Evolutionary conservation across 768 basidiomycete species (phyloP), one percentile per base, ranked within the genome.

Genomic region (Russula virescens): DNA sequence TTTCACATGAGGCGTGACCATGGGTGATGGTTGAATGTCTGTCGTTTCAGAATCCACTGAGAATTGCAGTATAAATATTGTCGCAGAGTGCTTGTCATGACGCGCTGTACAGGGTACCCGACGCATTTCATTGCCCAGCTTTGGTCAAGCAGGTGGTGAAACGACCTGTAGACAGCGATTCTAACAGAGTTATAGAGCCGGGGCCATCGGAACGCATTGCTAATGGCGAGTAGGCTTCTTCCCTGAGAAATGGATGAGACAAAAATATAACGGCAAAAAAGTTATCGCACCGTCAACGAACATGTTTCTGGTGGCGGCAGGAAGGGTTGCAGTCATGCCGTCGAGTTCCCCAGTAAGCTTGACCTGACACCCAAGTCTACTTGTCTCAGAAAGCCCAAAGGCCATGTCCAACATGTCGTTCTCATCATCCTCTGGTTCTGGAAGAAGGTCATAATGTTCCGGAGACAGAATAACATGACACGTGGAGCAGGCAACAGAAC

Each of bases 341-440:
- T 97, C 89, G 68, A 98, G 73, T 53, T 90, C 90, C 60, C 78
- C 84, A 11, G 88, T 91, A 31, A 99, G 73, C 56, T 86, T 74
- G 72, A 90, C 87, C 71, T 90, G 89, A 70, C 89, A 90, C 0
- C 89, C 89, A 21, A 91, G 75, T 11, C 86, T 79, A 65, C 89
- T 96, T 68, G 96, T 98, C 70, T 98, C 96, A 0, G 94, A 95
- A 56, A 98, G 79, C 0, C 93, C 97, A 69, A 98, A 98, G 4
- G 96, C 96, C 82, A 98, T 91, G 73, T 98, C 96, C 43, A 99
- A 82, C 93, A 95, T 94, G 69, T 94, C 95, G 70, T 98, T 99
- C 76, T 99, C 96, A 71, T 99, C 96, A 67, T 98, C 96, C 59
- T 90, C 90, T 5, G 96, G 95, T 70, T 98, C 96, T 1, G 91